phyloP scores from a whole-genome alignment of 139 green algal genomes.

The Yamagishiella unicocca region DNA sequence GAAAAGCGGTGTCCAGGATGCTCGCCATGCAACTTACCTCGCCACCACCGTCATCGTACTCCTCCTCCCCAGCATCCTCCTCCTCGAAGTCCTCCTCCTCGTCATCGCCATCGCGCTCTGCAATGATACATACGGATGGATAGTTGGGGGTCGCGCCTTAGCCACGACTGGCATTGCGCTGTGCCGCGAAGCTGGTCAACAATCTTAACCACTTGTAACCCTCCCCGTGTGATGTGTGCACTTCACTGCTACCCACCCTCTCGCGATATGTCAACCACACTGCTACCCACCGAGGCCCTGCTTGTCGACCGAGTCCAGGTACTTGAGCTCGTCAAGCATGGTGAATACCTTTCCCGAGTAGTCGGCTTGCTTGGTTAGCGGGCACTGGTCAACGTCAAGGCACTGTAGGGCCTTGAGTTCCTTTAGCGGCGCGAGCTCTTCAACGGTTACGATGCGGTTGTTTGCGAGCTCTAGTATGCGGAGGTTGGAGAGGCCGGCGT shows the following conservation, averaged over 20 bases:
- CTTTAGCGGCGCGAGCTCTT: slow-evolving; percentile 37
- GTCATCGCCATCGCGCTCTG: slow-evolving; percentile 46
- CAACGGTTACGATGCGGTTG: slow-evolving; percentile 24
- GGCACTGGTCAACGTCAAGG: slow-evolving; percentile 25
- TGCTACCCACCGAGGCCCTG: slow-evolving; percentile 29
- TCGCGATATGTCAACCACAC: too few species aligned
- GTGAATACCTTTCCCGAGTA: slow-evolving; percentile 20
- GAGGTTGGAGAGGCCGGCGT: slow-evolving; percentile 23
- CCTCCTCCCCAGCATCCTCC: slow-evolving; percentile 36
- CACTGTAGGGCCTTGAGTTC: background rate
- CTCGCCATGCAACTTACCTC: slow-evolving; percentile 41
- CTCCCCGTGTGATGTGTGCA: too few species aligned
- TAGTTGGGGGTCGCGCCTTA: too few species aligned
- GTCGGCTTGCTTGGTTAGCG: background rate
- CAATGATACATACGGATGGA: background rate
- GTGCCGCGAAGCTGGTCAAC: too few species aligned
- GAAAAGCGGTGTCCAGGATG: too few species aligned
- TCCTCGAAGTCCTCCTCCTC: slow-evolving; percentile 45
- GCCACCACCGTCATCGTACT: slow-evolving; percentile 34
- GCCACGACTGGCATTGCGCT: too few species aligned
- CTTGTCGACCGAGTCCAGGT: slow-evolving; percentile 21
- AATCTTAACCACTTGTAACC: too few species aligned
- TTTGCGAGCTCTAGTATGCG: slow-evolving; percentile 30
- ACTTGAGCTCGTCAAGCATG: slow-evolving; percentile 50
- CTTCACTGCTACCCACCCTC: too few species aligned